These are phyloP conservation scores for Dioscorea cayenensis DNA, from an alignment of 116 monocot species.

Conservation along the genomic window DNA sequence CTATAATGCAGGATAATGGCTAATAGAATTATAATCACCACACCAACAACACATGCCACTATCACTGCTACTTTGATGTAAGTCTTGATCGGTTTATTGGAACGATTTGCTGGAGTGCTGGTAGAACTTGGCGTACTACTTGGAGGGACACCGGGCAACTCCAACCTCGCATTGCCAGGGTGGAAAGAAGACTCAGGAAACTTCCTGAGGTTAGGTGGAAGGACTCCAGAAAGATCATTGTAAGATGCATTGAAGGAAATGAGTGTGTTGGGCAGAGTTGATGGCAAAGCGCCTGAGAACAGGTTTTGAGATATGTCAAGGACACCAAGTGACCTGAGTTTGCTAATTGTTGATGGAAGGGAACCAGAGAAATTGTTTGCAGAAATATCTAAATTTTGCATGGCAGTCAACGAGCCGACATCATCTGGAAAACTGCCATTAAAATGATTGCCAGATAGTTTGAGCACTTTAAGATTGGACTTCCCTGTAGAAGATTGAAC, in stretches of 20 bases:
- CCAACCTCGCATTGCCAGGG: conserved; percentile 77
- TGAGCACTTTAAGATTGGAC: conserved; percentile 49
- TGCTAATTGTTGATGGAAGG: conserved; percentile 43
- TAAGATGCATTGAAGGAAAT: conserved; percentile 76
- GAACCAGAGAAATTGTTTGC: conserved; percentile 74
- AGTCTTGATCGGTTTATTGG: conserved; percentile 30
- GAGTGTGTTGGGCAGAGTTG: conserved; percentile 42
- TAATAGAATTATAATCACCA: conserved; percentile 50
- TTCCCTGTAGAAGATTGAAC: conserved; percentile 30
- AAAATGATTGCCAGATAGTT: conserved; percentile 64
- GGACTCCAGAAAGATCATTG: conserved; percentile 81
- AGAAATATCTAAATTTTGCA: conserved; percentile 66
- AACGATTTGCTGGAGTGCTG: conserved; percentile 12
- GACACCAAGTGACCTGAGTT: conserved; percentile 51
- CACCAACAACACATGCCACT: conserved; percentile 34
- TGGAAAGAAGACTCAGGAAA: conserved; percentile 97
- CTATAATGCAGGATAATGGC: conserved; percentile 53
- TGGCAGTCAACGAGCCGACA: conserved; percentile 43
- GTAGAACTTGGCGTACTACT: conserved; percentile 18
- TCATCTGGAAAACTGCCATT: conserved; percentile 64
- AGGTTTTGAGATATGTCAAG: conserved; percentile 77
- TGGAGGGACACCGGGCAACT: conserved; percentile 30
- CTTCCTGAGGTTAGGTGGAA: conserved; percentile 75
- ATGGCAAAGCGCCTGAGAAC: conserved; percentile 70
- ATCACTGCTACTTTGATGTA: conserved; percentile 53